These are phyloP conservation scores for Saccharomyces hybrid DNA, from an alignment of 1,139 yeast species.

Conservation along the genomic window DNA sequence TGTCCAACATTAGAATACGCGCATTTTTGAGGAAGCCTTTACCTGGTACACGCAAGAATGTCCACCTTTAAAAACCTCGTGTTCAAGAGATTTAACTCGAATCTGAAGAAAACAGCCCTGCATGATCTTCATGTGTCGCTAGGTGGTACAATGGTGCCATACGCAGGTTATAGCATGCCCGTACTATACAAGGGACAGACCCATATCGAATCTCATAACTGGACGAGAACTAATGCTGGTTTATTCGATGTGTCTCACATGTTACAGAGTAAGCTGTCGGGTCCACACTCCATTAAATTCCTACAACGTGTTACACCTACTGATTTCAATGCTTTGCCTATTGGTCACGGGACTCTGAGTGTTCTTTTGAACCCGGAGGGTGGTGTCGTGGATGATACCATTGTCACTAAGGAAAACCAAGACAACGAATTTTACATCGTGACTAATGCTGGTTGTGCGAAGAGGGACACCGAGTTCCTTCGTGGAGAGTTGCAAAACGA, in stretches of 20 bases:
- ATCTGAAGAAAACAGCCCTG: conserved; percentile 62
- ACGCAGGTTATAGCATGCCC: conserved; percentile 95
- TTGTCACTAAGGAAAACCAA: conserved; percentile 73
- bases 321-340: conserved; percentile 51
- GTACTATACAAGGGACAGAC: conserved; percentile 74
- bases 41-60: background rate
- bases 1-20: background rate
- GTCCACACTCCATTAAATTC: conserved; percentile 60
- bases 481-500: conserved; percentile 36
- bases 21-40: background rate
- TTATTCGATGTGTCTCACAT: conserved; percentile 94
- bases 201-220: conserved; percentile 86
- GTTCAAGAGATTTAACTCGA: conserved; percentile 30
- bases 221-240: conserved; percentile 88
- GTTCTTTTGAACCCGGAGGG: conserved; percentile 68
- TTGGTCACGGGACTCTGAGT: conserved; percentile 63
- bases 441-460: conserved; percentile 95
- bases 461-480: conserved; percentile 64
- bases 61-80: conserved; percentile 6
- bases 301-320: conserved; percentile 81
- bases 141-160: conserved; percentile 90
- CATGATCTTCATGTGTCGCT: conserved; percentile 68
- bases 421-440: conserved; percentile 80
- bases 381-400: conserved; percentile 83
- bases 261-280: conserved; percentile 78